A percentile compares a stretch with the other conserved stretches of the same genome.
These are phyloP conservation scores for Fremontodendron californicum DNA, from an alignment of 345 rosid species.

Conservation along the genomic window DNA sequence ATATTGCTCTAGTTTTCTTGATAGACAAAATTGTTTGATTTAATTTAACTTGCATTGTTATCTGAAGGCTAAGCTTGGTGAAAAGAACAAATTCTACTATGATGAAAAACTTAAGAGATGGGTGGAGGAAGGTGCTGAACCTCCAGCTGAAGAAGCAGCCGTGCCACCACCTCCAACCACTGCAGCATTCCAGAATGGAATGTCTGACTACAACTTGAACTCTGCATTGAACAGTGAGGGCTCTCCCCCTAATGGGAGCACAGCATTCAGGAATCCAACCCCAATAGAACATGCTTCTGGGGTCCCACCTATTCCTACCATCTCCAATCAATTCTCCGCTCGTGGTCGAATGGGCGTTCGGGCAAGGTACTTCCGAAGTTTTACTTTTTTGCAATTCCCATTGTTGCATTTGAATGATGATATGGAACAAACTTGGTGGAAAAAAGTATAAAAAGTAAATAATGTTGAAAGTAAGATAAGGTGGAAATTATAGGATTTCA, in stretches of 20 bases:
- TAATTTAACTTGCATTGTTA: constrained; percentile 6
- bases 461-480: background rate
- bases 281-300: too few species aligned
- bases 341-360: constrained; percentile 88
- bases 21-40: constrained; percentile 17
- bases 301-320: constrained; percentile 76
- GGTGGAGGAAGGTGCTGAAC: constrained; percentile 93
- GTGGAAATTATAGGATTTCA: background rate
- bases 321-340: constrained; percentile 81
- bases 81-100: constrained; percentile 80
- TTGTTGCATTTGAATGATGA: background rate
- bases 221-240: constrained; percentile 53
- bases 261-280: constrained; percentile 35
- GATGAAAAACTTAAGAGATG: too few species aligned
- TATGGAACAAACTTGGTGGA: background rate
- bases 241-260: constrained; percentile 44
- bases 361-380: too few species aligned
- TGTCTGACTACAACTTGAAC: constrained; percentile 62
- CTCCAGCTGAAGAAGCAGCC: constrained; percentile 77
- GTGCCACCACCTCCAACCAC: constrained; percentile 94
- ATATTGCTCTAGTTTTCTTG: background rate
- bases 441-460: background rate
- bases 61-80: constrained; percentile 90
- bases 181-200: too few species aligned
- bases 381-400: background rate